Conservation (phyloP, 2,329 filamentous ascomycete species). For the Pseudophaeomoniella oleicola region DNA sequence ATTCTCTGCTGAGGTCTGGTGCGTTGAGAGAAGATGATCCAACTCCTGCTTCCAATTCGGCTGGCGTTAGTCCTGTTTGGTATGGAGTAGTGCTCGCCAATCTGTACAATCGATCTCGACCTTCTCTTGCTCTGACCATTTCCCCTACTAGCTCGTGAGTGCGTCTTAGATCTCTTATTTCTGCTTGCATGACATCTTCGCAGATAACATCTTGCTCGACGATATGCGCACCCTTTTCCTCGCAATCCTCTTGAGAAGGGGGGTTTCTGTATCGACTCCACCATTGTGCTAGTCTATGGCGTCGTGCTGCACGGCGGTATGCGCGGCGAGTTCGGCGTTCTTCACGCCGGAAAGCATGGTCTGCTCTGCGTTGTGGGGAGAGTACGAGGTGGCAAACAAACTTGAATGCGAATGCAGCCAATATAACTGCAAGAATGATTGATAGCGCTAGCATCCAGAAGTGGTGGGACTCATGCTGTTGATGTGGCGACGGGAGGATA, state of each 20-base stretch:
- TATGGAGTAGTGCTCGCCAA: constrained; percentile 1
- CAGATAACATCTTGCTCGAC: constrained; percentile 29
- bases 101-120: constrained; percentile 8
- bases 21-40: constrained; percentile 3
- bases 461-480: no score
- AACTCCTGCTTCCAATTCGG: constrained; percentile 9
- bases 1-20: constrained; percentile 2
- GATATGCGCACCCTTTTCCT: constrained; percentile 36
- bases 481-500: no score
- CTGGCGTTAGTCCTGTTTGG: constrained; percentile 3
- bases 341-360: constrained; percentile 38
- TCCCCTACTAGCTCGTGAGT: constrained; percentile 39
- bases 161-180: constrained; percentile 35
- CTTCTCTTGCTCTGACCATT: constrained; percentile 26
- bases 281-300: constrained; percentile 35
- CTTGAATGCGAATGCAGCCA: constrained; percentile 28
- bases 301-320: constrained; percentile 38
- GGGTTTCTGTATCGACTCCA: constrained; percentile 26
- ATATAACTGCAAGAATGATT: constrained; percentile 19
- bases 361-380: constrained; percentile 33
- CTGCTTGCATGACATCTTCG: constrained; percentile 30
- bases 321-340: constrained; percentile 36
- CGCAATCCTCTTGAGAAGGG: constrained; percentile 25
- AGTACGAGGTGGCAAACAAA: constrained; percentile 29
- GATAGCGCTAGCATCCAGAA: constrained; percentile 18